phyloP scores from a whole-genome alignment of 768 basidiomycete species.

The Daedaleopsis nitida region DNA sequence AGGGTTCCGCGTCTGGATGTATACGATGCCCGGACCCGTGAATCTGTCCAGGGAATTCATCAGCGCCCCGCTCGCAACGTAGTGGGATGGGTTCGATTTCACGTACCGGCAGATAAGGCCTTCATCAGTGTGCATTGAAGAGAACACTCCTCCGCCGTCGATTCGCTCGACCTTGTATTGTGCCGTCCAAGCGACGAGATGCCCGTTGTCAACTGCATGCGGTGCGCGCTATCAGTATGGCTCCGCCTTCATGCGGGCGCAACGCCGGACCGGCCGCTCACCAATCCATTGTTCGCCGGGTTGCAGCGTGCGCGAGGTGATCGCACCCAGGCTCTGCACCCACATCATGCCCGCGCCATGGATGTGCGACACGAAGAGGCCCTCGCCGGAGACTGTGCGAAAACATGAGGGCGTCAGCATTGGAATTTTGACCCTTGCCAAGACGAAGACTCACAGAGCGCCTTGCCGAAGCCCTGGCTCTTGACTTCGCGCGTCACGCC shows the following conservation, averaged over 20 bases:
- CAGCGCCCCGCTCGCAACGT: not conserved
- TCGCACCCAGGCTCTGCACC: constrained; percentile 35
- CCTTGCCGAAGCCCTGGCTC: constrained; percentile 32
- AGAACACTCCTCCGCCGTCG: constrained; percentile 33
- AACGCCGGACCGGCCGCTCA: constrained; percentile 5
- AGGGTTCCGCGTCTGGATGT: constrained; percentile 36
- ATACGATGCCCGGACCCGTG: constrained; percentile 38
- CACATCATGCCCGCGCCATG: constrained; percentile 33
- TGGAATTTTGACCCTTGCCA: not conserved
- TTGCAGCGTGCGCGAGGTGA: constrained; percentile 30
- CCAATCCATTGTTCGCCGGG: constrained; percentile 36
- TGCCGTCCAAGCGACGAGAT: constrained; percentile 38
- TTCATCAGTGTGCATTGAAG: constrained; percentile 32
- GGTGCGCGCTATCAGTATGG: not conserved
- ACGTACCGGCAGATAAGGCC: constrained; percentile 36
- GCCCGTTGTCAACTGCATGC: constrained; percentile 34
- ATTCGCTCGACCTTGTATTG: constrained; percentile 36
- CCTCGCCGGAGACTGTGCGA: constrained; percentile 35
- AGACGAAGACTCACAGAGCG: constrained; percentile 29
- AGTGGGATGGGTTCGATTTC: too few relatives aligned
- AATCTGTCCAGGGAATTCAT: constrained; percentile 22
- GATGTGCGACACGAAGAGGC: constrained; percentile 32
- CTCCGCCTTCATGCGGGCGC: not conserved
- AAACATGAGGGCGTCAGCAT: not conserved
- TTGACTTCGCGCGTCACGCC: constrained; percentile 29